Percentiles rank a stretch among this genome's conserved stretches.
These are phyloP conservation scores for Ephemerocybe angulata DNA, from an alignment of 768 basidiomycete species.

Conservation along the genomic window DNA sequence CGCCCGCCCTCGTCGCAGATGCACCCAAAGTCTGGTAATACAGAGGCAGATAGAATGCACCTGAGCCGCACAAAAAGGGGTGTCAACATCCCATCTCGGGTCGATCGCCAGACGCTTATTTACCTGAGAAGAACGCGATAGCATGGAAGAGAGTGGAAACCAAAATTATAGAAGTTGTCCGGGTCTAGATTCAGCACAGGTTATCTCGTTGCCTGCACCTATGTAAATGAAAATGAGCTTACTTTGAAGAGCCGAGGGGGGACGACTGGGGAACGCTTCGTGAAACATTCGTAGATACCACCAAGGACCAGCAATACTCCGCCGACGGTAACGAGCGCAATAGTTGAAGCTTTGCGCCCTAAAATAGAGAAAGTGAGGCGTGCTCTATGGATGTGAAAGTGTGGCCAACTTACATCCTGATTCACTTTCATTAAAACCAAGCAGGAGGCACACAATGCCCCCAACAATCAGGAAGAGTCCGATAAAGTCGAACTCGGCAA, in stretches of 20 bases:
- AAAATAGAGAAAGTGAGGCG: background rate
- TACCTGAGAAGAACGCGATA: constrained; percentile 56
- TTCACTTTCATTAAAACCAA: constrained; percentile 74
- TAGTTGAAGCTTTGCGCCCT: constrained; percentile 62
- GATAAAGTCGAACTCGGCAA: constrained; percentile 67
- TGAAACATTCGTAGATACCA: constrained; percentile 56
- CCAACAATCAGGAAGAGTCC: constrained; percentile 60
- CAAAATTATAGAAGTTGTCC: constrained; percentile 64
- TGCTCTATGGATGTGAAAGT: background rate
- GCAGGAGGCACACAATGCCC: constrained; percentile 63
- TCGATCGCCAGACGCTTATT: background rate
- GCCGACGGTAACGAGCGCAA: constrained; percentile 61
- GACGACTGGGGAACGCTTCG: constrained; percentile 64
- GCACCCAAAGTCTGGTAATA: constrained; percentile 79
- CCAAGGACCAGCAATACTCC: constrained; percentile 46
- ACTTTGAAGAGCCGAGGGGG: constrained; percentile 76
- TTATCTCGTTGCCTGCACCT: background rate
- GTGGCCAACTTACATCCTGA: constrained; percentile 48
- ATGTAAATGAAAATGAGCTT: constrained; percentile 5
- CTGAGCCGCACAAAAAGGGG: constrained; percentile 18
- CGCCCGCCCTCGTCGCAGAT: constrained; percentile 66
- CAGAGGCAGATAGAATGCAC: constrained; percentile 67
- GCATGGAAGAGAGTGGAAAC: constrained; percentile 61
- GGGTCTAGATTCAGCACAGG: constrained; percentile 42
- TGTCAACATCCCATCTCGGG: background rate